Conservation (phyloP, 2,329 filamentous ascomycete genomes). For the Botrytis sinoallii region DNA sequence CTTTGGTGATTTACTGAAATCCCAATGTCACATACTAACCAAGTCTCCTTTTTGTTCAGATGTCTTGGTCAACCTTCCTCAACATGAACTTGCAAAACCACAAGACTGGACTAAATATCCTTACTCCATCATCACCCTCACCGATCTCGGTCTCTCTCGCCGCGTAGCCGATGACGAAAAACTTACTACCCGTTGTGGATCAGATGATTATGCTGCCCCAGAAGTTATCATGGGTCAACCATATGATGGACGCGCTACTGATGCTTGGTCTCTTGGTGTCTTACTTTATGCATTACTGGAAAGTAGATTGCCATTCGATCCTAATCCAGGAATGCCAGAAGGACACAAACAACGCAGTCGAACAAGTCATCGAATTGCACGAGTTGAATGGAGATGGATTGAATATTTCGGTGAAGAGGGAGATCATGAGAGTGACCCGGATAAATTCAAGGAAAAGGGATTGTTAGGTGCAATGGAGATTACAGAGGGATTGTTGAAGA, state of each 20-base stretch:
- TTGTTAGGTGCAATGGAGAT: slow-evolving; percentile 75
- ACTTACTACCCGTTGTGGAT: slow-evolving; percentile 90
- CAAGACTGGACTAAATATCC: slow-evolving; percentile 73
- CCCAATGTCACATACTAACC: background rate
- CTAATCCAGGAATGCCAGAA: slow-evolving; percentile 75
- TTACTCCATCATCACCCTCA: slow-evolving; percentile 80
- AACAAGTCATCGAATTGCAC: slow-evolving; percentile 89
- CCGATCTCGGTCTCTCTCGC: slow-evolving; percentile 85
- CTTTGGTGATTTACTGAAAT: background rate
- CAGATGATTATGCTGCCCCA: slow-evolving; percentile 94
- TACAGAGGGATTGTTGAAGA: slow-evolving; percentile 80
- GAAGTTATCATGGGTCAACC: slow-evolving; percentile 94
- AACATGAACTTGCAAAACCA: slow-evolving; percentile 60
- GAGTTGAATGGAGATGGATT: slow-evolving; percentile 94
- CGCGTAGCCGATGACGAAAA: slow-evolving; percentile 82
- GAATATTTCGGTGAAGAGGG: slow-evolving; percentile 80
- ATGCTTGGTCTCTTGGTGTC: slow-evolving; percentile 94
- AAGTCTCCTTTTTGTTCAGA: slow-evolving; percentile 49
- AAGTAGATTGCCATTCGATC: slow-evolving; percentile 89
- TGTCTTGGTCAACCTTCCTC: slow-evolving; percentile 82
- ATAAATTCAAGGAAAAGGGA: slow-evolving; percentile 59
- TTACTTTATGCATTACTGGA: slow-evolving; percentile 91
- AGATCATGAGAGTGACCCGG: slow-evolving; percentile 70
- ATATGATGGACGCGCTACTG: slow-evolving; percentile 87
- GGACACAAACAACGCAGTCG: slow-evolving; percentile 72